These are phyloP conservation scores for Claviceps sp. DNA, from an alignment of 2,329 filamentous ascomycete genomes.

Conservation along the genomic window DNA sequence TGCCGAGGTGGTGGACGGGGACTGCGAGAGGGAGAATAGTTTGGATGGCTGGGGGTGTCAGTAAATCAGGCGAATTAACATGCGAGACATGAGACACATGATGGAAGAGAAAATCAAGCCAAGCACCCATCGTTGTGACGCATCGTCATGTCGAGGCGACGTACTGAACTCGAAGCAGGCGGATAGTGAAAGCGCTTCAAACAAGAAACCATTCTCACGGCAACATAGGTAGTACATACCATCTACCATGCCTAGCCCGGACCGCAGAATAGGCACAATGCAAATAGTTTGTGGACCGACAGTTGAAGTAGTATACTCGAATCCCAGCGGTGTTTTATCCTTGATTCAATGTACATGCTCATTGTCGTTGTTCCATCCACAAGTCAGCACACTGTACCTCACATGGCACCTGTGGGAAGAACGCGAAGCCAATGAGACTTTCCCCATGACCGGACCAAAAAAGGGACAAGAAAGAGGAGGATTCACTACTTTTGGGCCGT, in stretches of 20 bases:
- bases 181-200: background rate
- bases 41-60: constrained; percentile 47
- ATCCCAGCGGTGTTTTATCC: constrained; percentile 69
- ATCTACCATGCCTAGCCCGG: constrained; percentile 82
- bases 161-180: background rate
- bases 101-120: background rate
- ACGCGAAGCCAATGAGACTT: background rate
- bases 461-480: background rate
- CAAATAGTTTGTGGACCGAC: constrained; percentile 56
- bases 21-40: constrained; percentile 68
- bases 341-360: constrained; percentile 20
- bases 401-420: background rate
- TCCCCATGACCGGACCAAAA: no score
- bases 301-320: constrained; percentile 53
- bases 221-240: constrained; percentile 27
- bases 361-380: background rate
- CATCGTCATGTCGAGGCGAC: no score
- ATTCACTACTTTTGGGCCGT: constrained; percentile 47
- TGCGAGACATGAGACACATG: background rate
- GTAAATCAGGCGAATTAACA: background rate
- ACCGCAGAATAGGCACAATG: constrained; percentile 84
- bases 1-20: constrained; percentile 82
- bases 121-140: no score
- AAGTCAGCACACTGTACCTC: background rate
- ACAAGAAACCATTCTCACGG: background rate